phyloP scores from a whole-genome alignment of 2,329 filamentous ascomycete species.

The Ilyonectria mors-panacis region DNA sequence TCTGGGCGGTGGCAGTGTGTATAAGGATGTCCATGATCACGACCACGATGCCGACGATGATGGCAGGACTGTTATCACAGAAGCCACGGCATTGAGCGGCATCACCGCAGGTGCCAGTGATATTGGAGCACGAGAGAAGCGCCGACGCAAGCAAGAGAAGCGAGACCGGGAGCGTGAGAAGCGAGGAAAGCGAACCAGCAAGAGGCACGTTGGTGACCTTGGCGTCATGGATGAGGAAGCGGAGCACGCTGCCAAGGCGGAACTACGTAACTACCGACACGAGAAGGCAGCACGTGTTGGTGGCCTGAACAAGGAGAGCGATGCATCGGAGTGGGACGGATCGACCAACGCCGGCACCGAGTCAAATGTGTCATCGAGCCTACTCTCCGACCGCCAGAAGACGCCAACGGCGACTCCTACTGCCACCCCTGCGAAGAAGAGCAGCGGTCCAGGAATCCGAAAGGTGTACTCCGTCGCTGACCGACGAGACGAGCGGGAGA shows the following conservation, averaged over 20 bases:
- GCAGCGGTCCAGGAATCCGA: conserved; percentile 63
- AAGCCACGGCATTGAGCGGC: conserved; percentile 64
- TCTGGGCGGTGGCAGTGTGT: conserved; percentile 89
- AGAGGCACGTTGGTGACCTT: conserved; percentile 68
- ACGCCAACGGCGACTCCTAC: conserved; percentile 70
- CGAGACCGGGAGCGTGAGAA: conserved; percentile 58
- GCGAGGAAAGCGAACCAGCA: conserved; percentile 61
- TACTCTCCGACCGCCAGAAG: conserved; percentile 71
- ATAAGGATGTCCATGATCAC: conserved; percentile 76
- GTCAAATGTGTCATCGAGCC: conserved; percentile 74
- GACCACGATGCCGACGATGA: conserved; percentile 71
- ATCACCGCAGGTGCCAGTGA: conserved; percentile 72
- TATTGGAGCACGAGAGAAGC: conserved; percentile 68
- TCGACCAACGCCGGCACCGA: conserved; percentile 74
- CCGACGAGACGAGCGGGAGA: conserved; percentile 66
- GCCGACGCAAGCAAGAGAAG: conserved; percentile 67
- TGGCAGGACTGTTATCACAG: conserved; percentile 62
- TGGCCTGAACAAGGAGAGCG: conserved; percentile 86
- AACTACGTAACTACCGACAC: conserved; percentile 86
- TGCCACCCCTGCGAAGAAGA: conserved; percentile 53
- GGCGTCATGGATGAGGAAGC: conserved; percentile 75
- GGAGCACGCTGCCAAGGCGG: conserved; percentile 74
- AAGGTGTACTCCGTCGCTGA: conserved; percentile 75
- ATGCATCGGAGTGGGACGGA: conserved; percentile 86
- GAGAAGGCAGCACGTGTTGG: conserved; percentile 91